Percentiles rank a stretch among this genome's conserved stretches.
Conservation (phyloP, 768 basidiomycete species). For the Coprinellus micaceus region DNA sequence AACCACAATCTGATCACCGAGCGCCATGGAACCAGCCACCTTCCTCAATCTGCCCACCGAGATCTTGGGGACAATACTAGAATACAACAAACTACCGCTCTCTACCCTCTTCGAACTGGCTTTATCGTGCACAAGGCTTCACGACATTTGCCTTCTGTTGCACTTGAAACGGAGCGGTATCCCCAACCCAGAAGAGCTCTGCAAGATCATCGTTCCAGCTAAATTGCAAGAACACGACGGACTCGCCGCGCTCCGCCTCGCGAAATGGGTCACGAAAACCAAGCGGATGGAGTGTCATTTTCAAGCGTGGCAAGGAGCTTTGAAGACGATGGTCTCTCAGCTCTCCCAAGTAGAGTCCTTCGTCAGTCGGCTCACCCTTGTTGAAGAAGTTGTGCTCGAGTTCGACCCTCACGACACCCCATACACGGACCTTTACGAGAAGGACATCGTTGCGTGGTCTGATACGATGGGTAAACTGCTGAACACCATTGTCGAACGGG, state of each 20-base stretch:
- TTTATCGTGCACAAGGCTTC: background rate
- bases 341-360: background rate
- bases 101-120: background rate
- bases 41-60: background rate
- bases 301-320: background rate
- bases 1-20: too few species aligned
- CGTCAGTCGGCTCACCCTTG: background rate
- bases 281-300: background rate
- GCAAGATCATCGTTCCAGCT: background rate
- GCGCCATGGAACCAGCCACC: background rate
- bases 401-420: background rate
- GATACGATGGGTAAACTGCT: background rate
- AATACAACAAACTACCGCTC: too few species aligned
- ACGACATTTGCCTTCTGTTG: background rate
- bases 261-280: background rate
- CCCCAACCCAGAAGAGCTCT: background rate
- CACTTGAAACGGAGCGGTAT: background rate
- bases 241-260: background rate
- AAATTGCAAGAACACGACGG: background rate
- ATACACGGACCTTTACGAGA: background rate
- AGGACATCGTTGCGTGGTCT: background rate
- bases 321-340: background rate
- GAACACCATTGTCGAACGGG: conserved; percentile 7
- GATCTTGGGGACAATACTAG: too few species aligned
- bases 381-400: background rate